Evolutionary conservation across 129 eudicot species (phyloP).

Genomic region (Artemisia argyi): DNA sequence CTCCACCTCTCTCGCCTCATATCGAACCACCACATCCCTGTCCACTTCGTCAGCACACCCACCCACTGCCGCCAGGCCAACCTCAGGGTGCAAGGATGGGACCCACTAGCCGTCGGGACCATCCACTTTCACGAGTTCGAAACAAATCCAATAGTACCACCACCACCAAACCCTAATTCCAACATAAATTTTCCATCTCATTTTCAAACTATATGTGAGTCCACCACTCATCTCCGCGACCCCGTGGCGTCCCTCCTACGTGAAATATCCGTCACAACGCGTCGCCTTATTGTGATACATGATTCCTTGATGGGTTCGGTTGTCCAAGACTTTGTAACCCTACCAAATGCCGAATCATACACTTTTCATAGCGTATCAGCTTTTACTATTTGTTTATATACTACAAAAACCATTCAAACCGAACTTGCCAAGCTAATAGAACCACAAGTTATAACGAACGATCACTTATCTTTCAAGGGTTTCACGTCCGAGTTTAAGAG

Average conservation of each 20-base stretch:
- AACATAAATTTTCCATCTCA: slow-evolving; percentile 46
- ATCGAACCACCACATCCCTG: slow-evolving; percentile 36
- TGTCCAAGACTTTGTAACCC: slow-evolving; percentile 47
- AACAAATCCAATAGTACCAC: slow-evolving; percentile 29
- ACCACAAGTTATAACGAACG: neutral
- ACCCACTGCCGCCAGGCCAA: slow-evolving; percentile 47
- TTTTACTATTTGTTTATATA: slow-evolving; percentile 29
- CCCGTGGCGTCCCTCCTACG: slow-evolving; percentile 39
- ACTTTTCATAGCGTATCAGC: slow-evolving; percentile 51
- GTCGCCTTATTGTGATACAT: slow-evolving; percentile 51
- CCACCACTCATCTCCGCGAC: slow-evolving; percentile 41
- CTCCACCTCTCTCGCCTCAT: slow-evolving; percentile 58
- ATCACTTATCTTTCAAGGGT: slow-evolving; percentile 27
- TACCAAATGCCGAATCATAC: slow-evolving; percentile 58
- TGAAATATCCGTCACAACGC: slow-evolving; percentile 33
- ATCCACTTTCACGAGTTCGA: slow-evolving; percentile 41
- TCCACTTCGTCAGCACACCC: slow-evolving; percentile 43
- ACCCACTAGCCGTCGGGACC: slow-evolving; percentile 25
- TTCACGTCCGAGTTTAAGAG: slow-evolving; percentile 28
- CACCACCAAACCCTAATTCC: slow-evolving; percentile 35
- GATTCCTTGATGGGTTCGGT: slow-evolving; percentile 58
- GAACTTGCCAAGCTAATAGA: slow-evolving; percentile 27
- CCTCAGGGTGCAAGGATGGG: slow-evolving; percentile 42
- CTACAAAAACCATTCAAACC: slow-evolving; percentile 34
- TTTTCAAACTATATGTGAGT: slow-evolving; percentile 41